phyloP scores from a whole-genome alignment of 768 basidiomycete species.

The Aureoboletus auriporus region DNA sequence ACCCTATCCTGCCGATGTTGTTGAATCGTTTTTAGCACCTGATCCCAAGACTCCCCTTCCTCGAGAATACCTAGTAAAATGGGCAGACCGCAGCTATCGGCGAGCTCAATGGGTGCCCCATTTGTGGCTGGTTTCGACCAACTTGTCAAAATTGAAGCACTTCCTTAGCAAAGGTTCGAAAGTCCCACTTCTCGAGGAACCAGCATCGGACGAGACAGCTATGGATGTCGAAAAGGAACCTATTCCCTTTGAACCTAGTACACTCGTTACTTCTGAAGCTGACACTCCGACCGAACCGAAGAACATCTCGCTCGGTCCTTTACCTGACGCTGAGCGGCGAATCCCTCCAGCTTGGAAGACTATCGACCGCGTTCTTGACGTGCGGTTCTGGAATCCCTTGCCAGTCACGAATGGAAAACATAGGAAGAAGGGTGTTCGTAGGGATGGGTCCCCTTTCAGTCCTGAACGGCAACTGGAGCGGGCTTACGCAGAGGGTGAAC shows the following conservation, averaged over 20 bases:
- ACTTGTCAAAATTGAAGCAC: slow-evolving; percentile 63
- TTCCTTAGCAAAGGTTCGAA: slow-evolving; percentile 70
- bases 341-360: slow-evolving; percentile 85
- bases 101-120: slow-evolving; percentile 89
- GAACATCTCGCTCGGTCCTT: slow-evolving; percentile 32
- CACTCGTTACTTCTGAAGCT: slow-evolving; percentile 33
- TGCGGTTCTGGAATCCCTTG: slow-evolving; percentile 57
- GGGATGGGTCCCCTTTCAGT: slow-evolving; percentile 18
- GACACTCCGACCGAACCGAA: slow-evolving; percentile 28
- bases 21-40: slow-evolving; percentile 45
- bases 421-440: slow-evolving; percentile 20
- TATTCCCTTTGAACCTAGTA: slow-evolving; percentile 39
- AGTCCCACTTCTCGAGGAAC: slow-evolving; percentile 57
- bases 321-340: slow-evolving; percentile 65
- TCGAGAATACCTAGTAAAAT: slow-evolving; percentile 94
- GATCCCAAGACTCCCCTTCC: slow-evolving; percentile 62
- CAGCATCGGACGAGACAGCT: slow-evolving; percentile 26
- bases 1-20: slow-evolving; percentile 64
- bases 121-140: slow-evolving; percentile 78
- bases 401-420: slow-evolving; percentile 10
- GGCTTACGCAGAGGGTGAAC: slow-evolving; percentile 57
- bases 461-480: slow-evolving; percentile 27
- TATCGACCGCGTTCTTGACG: slow-evolving; percentile 86
- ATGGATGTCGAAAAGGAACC: slow-evolving; percentile 28
- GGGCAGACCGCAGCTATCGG: slow-evolving; percentile 74